Percentiles rank a stretch among this genome's conserved stretches.
These are phyloP conservation scores for Calonectria ilicicola DNA, from an alignment of 2,329 filamentous ascomycete genomes.

Conservation along the genomic window DNA sequence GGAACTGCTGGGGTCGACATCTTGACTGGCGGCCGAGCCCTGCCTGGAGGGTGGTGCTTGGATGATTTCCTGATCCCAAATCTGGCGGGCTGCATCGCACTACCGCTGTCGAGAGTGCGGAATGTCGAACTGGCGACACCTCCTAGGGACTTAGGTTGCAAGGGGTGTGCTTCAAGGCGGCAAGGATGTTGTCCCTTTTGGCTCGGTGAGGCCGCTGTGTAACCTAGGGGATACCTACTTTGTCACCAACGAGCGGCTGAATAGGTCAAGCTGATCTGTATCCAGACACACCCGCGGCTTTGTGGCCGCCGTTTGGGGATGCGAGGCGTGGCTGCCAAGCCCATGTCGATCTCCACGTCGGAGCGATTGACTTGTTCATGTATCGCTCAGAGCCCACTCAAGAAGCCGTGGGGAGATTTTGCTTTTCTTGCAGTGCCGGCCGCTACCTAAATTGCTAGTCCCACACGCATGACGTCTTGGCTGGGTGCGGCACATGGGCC, in stretches of 20 bases:
- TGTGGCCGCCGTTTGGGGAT: slow-evolving; percentile 17
- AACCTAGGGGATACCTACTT: slow-evolving; percentile 17
- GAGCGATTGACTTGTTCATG: slow-evolving; percentile 41
- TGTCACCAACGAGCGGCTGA: slow-evolving; percentile 18
- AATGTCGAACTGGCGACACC: slow-evolving; percentile 30
- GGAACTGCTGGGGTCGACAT: slow-evolving; percentile 14
- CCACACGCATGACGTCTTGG: slow-evolving; percentile 44
- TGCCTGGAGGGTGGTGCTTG: slow-evolving; percentile 14
- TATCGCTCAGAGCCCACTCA: slow-evolving; percentile 33
- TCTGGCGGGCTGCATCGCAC: slow-evolving; percentile 40
- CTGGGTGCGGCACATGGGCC: slow-evolving; percentile 42
- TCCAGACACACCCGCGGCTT: slow-evolving; percentile 35
- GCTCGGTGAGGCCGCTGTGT: slow-evolving; percentile 27
- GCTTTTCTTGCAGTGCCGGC: slow-evolving; percentile 45
- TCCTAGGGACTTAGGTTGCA: slow-evolving; percentile 29
- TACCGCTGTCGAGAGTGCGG: slow-evolving; percentile 30
- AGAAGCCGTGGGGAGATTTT: slow-evolving; percentile 36
- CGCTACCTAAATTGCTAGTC: slow-evolving; percentile 37
- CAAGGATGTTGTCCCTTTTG: slow-evolving; percentile 28
- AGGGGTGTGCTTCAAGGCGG: slow-evolving; percentile 29
- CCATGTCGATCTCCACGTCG: slow-evolving; percentile 38
- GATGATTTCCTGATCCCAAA: slow-evolving; percentile 35
- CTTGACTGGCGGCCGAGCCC: slow-evolving; percentile 28
- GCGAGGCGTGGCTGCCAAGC: slow-evolving; percentile 31
- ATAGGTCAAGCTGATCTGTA: slow-evolving; percentile 6